Base-by-base conservation (phyloP, 2,329 filamentous ascomycete species). In the Epichloe aotearoae region DNA sequence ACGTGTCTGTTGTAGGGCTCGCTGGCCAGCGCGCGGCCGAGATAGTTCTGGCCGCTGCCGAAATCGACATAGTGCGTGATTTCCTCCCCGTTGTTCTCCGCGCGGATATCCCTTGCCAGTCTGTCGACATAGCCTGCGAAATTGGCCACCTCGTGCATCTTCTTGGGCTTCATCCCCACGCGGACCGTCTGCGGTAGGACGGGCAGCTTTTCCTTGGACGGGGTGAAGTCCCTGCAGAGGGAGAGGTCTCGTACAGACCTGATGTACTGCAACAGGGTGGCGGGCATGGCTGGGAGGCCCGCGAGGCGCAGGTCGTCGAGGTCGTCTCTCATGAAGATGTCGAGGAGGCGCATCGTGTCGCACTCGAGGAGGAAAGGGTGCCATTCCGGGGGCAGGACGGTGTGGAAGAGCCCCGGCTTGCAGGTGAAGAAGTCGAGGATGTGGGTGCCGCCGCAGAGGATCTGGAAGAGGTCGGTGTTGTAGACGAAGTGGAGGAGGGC, bases 391-490 rank as follows among this genome's bases (percentile, higher is more conserved):
- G 89, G 87, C 1, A 98, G 67, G 1, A 91, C 77, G 1, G 77
- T 74, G 49, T 84, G 79, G 64, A 95, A 98, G 0, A 96, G 75
- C 55, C 88, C 85, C 5, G 88, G 87, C 46, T 88, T 80, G 41
- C 81, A 80, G 2, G 89, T 96, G 69, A 96, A 88, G 68, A 98
- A 97, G 65, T 98, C 93, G 51, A 97, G 76, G 55, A 98, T 90
- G 63, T 98, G 93, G 1, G 97, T 87, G n/a, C 91, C 90, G 50
- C 93, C 93, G 63, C 89, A 95, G n/a, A 98, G 75, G 26, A 87
- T 88, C 57, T 88, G 85, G 58, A 96, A 89, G 1, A 88, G 73
- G 50, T 83, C 78, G 44, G 85, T 86, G 2, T 80, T 82, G 5
- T 82, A 82, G 1, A 83, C 79, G 60, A 97, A 95, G 19, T 80